Percentiles rank a stretch among this genome's conserved stretches.
Conservation (phyloP, 176 grass and related monocot species). For the Rhipidocladum racemiflorum region DNA sequence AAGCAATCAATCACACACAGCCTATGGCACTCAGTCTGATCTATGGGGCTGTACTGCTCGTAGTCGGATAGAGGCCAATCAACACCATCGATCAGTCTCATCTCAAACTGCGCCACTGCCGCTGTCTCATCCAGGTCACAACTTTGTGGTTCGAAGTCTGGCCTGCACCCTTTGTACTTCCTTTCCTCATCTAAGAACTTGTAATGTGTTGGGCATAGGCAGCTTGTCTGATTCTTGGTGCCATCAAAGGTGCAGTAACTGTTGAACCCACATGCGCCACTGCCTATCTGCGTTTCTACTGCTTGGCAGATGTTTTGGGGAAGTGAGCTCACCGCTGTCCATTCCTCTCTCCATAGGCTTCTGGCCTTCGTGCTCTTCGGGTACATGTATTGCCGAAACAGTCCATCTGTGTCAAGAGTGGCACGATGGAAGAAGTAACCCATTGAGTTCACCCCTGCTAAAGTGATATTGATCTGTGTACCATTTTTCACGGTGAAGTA, state of each 20-base stretch:
- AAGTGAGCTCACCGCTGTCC: background rate
- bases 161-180: slow-evolving; percentile 13
- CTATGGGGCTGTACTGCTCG: slow-evolving; percentile 2
- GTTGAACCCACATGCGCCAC: slow-evolving; percentile 10
- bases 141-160: slow-evolving; percentile 9
- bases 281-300: accelerated
- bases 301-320: background rate
- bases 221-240: background rate
- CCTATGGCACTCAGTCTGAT: background rate
- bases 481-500: background rate
- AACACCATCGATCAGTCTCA: background rate
- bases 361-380: background rate
- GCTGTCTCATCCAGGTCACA: background rate
- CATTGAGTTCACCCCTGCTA: background rate
- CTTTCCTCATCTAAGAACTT: background rate
- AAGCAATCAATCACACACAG: slow-evolving; percentile 17
- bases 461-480: background rate
- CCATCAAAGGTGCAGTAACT: slow-evolving; percentile 13
- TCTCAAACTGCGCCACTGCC: background rate
- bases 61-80: slow-evolving; percentile 1
- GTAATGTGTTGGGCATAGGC: background rate
- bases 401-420: background rate
- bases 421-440: slow-evolving; percentile 1
- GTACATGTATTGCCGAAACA: slow-evolving; percentile 10
- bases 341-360: background rate